These are phyloP conservation scores for Kuraishia capsulata DNA, from an alignment of 805 yeast species.

Conservation along the genomic window DNA sequence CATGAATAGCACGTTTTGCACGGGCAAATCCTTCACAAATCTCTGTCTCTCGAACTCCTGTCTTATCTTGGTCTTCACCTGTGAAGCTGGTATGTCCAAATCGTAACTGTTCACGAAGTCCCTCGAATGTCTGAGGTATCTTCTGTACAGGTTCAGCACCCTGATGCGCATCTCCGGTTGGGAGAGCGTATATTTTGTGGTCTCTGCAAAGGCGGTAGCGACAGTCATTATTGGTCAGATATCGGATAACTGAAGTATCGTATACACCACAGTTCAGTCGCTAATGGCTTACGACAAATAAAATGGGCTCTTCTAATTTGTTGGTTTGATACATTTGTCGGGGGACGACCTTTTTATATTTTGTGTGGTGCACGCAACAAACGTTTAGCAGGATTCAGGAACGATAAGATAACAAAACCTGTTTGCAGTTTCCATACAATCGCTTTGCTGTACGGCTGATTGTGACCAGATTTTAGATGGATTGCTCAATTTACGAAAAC, in stretches of 20 bases:
- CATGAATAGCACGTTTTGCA: conserved; percentile 60
- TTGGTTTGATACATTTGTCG: no score
- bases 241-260: no score
- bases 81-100: conserved; percentile 68
- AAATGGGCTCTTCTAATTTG: no score
- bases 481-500: conserved; percentile 34
- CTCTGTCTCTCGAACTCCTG: conserved; percentile 85
- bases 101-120: conserved; percentile 52
- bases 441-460: no score
- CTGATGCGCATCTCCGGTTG: conserved; percentile 53
- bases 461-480: no score
- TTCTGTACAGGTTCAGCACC: conserved; percentile 64
- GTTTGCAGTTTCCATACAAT: no score
- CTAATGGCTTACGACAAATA: no score
- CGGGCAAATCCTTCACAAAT: conserved; percentile 56
- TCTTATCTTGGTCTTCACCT: conserved; percentile 74
- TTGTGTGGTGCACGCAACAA: no score
- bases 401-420: no score
- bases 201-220: conserved; percentile 79
- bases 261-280: not conserved
- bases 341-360: no score
- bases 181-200: conserved; percentile 58
- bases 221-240: conserved; percentile 34
- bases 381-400: no score
- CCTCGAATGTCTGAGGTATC: conserved; percentile 51